Evolutionary conservation across 2,329 filamentous ascomycete species (phyloP).

Genomic region (Aspergillus clavatus): DNA sequence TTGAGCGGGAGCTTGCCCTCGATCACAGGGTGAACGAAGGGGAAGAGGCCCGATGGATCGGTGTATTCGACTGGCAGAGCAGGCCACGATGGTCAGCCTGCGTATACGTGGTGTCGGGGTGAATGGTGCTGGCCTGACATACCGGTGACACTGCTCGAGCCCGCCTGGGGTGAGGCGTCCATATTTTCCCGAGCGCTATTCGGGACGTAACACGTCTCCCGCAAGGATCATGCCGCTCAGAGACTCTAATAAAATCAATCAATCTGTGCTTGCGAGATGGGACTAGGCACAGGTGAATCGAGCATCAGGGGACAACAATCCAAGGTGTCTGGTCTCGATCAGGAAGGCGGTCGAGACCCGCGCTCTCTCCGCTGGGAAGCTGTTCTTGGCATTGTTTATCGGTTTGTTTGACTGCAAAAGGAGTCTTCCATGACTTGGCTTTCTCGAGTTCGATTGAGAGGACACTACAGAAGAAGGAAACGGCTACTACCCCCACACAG

Average conservation of each 20-base stretch:
- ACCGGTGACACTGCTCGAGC: conserved; percentile 72
- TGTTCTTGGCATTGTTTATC: background rate
- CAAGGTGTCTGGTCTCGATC: background rate
- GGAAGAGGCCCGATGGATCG: conserved; percentile 85
- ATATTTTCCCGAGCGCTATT: conserved; percentile 33
- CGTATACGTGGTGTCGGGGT: too few species aligned
- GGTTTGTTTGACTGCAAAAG: too few species aligned
- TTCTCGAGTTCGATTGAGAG: too few species aligned
- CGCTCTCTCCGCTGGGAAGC: background rate
- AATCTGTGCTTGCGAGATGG: conserved; percentile 1
- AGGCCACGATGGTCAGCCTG: too few species aligned
- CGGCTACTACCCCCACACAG: too few species aligned
- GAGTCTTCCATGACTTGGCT: too few species aligned
- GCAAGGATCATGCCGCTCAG: conserved; percentile 26
- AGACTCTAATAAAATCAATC: background rate
- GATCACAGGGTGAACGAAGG: conserved; percentile 72
- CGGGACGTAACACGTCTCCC: conserved; percentile 15
- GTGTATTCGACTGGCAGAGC: conserved; percentile 76
- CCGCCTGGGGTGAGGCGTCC: conserved; percentile 46
- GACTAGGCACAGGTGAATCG: background rate
- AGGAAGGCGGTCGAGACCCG: conserved; percentile 7
- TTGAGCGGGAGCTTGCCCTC: conserved; percentile 74
- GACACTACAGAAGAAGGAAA: too few species aligned
- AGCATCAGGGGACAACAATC: background rate
- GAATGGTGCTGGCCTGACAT: conserved; percentile 21